Conservation (phyloP, 139 green algal genomes). For the Trebouxia sp. region DNA sequence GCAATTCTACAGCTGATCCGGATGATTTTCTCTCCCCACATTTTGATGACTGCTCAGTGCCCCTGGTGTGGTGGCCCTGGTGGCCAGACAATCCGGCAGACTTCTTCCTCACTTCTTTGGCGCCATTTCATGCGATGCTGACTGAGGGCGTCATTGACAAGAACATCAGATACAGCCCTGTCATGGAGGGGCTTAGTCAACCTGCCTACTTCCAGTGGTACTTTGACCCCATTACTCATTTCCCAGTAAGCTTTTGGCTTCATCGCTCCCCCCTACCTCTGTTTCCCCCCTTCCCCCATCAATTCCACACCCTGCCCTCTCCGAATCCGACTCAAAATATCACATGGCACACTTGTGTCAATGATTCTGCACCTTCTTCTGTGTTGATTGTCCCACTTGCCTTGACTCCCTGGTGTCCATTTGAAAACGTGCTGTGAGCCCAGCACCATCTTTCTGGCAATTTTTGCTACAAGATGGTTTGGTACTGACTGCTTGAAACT, state of each 20-base stretch:
- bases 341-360: no score
- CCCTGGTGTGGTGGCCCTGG: constrained; percentile 34
- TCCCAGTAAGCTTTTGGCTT: background rate
- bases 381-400: no score
- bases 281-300: no score
- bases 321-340: no score
- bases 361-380: no score
- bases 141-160: constrained; percentile 12
- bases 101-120: constrained; percentile 14
- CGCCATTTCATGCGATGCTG: constrained; percentile 23
- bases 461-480: no score
- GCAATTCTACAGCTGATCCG: constrained; percentile 4
- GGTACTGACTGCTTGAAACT: no score
- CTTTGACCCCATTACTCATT: constrained; percentile 9
- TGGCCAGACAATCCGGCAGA: constrained; percentile 31
- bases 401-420: no score
- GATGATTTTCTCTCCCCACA: background rate
- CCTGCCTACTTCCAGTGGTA: constrained; percentile 24
- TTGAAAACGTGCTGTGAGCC: no score
- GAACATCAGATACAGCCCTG: constrained; percentile 13
- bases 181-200: background rate
- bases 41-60: constrained; percentile 14
- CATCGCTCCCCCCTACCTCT: no score
- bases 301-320: no score
- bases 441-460: no score